Evolutionary conservation across 2,329 filamentous ascomycete species (phyloP).

Genomic region (Fusarium gaditjirri): DNA sequence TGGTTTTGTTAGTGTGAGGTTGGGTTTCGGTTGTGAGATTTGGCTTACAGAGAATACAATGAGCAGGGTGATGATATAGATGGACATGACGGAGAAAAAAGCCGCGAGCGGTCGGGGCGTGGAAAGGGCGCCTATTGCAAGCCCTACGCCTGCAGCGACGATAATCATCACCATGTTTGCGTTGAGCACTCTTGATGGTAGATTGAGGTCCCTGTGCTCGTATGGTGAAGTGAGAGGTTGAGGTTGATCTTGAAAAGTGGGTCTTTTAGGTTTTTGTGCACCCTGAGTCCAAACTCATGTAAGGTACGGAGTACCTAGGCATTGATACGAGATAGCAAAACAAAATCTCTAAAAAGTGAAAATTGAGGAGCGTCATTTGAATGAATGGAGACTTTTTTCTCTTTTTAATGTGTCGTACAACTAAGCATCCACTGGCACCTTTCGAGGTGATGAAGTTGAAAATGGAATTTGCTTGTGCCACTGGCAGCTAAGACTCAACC

Average conservation of each 20-base stretch:
- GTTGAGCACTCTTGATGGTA: neutral
- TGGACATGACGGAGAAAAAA: conserved; percentile 28
- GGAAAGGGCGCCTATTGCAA: neutral
- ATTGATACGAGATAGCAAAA: too few species aligned
- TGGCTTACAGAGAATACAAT: conserved; percentile 48
- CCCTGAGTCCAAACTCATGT: neutral
- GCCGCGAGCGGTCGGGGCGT: conserved; percentile 11
- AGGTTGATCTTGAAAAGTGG: neutral
- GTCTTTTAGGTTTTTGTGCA: neutral
- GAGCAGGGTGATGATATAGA: conserved; percentile 35
- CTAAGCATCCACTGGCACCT: too few species aligned
- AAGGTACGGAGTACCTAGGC: too few species aligned
- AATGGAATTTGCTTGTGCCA: too few species aligned
- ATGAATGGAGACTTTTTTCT: too few species aligned
- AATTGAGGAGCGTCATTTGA: too few species aligned
- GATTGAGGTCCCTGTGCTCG: neutral
- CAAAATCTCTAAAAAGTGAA: too few species aligned
- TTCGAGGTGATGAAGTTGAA: too few species aligned
- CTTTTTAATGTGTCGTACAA: too few species aligned
- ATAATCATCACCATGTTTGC: neutral
- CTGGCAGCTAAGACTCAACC: too few species aligned
- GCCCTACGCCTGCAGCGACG: neutral
- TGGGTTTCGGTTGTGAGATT: neutral
- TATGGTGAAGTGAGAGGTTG: neutral
- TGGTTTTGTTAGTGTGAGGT: conserved; percentile 15